Percentiles rank a stretch among this genome's conserved stretches.
phyloP scores from a whole-genome alignment of 306 rosid species.

The Citrullus amarus region DNA sequence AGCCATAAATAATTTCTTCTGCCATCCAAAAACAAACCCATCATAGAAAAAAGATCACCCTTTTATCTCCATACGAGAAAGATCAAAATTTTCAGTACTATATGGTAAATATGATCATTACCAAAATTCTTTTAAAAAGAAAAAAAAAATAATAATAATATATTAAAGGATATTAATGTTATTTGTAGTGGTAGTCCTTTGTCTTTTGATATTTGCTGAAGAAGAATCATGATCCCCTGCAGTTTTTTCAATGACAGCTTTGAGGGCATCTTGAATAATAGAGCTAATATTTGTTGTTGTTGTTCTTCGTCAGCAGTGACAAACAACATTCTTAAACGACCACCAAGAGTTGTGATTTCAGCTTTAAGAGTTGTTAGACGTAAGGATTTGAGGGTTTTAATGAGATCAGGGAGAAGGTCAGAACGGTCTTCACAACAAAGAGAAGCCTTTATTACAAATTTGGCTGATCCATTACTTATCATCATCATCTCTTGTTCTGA shows the following conservation, averaged over 20 bases:
- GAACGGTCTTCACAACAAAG: slow-evolving; percentile 83
- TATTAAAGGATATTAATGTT: slow-evolving; percentile 37
- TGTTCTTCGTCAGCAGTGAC: slow-evolving; percentile 49
- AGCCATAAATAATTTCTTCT: background rate
- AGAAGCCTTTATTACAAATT: slow-evolving; percentile 66
- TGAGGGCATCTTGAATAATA: slow-evolving; percentile 74
- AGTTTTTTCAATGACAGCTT: slow-evolving; percentile 75
- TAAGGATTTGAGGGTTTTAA: slow-evolving; percentile 52
- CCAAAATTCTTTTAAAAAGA: background rate
- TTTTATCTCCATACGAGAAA: slow-evolving; percentile 16
- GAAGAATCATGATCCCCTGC: slow-evolving; percentile 39
- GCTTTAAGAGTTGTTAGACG: slow-evolving; percentile 66
- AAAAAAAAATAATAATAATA: too few relatives aligned
- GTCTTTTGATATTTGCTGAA: slow-evolving; percentile 69
- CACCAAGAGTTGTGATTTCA: slow-evolving; percentile 73
- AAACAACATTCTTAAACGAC: slow-evolving; percentile 64
- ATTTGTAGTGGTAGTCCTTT: slow-evolving; percentile 37
- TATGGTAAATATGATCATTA: background rate
- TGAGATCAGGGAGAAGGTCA: slow-evolving; percentile 75
- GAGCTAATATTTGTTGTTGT: slow-evolving; percentile 44
- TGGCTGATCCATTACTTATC: slow-evolving; percentile 17
- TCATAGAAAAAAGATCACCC: background rate
- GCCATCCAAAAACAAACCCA: background rate
- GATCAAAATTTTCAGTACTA: slow-evolving; percentile 8
- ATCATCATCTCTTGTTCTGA: slow-evolving; percentile 24